Evolutionary conservation across 306 rosid species (phyloP).

Genomic region (Carpinus viminea): DNA sequence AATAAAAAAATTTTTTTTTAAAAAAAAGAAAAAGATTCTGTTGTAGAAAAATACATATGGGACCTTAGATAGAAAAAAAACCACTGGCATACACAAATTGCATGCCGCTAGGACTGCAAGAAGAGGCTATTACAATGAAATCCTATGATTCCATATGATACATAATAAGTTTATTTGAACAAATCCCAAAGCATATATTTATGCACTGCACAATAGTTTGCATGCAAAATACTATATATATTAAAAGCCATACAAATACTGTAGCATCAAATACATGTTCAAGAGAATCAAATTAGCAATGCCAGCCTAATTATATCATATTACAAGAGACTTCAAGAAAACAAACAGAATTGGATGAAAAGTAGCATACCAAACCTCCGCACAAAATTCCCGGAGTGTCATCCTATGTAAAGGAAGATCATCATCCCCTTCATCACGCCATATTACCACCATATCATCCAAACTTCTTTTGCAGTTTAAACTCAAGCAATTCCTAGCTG

Average conservation of each 20-base stretch:
- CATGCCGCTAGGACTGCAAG: neutral
- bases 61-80: neutral
- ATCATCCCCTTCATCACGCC: constrained; percentile 83
- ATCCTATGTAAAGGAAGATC: constrained; percentile 59
- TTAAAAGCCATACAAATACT: neutral
- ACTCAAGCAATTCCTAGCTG: constrained; percentile 74
- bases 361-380: constrained; percentile 79
- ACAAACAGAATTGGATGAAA: constrained; percentile 6
- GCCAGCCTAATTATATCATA: constrained; percentile 3
- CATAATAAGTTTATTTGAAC: neutral
- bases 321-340: neutral
- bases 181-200: neutral
- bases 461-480: constrained; percentile 56
- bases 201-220: neutral
- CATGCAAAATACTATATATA: neutral
- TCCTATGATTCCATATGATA: neutral
- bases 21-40: no score
- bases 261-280: neutral
- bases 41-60: neutral
- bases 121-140: neutral
- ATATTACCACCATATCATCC: constrained; percentile 61
- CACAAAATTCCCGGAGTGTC: constrained; percentile 65
- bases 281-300: neutral
- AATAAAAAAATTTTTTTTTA: no score
- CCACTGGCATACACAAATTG: neutral